Conservation (phyloP, 2,329 filamentous ascomycete genomes). For the Whalleya microplaca region DNA sequence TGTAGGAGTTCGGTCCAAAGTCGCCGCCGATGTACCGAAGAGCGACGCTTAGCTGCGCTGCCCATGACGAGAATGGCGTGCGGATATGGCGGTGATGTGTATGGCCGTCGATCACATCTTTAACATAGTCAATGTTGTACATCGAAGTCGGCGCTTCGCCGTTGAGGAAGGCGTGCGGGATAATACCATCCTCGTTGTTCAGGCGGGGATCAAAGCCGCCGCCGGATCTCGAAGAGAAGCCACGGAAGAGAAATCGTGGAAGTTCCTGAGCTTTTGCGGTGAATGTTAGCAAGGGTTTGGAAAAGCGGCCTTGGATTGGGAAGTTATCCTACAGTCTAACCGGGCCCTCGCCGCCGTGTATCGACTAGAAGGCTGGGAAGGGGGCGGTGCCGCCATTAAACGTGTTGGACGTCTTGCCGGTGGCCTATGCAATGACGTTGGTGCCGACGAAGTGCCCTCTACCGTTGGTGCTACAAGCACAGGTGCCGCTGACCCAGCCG, state of each 20-base stretch:
- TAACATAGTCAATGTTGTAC: slow-evolving; percentile 1
- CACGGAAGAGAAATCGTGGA: slow-evolving; percentile 18
- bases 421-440: too few relatives aligned
- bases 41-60: not conserved
- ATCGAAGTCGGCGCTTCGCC: slow-evolving; percentile 12
- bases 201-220: slow-evolving; percentile 8
- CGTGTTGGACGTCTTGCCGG: too few relatives aligned
- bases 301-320: too few relatives aligned
- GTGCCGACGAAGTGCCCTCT: too few relatives aligned
- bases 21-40: not conserved
- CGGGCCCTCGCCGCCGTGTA: too few relatives aligned
- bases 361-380: too few relatives aligned
- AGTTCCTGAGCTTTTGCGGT: not conserved
- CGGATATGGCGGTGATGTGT: not conserved
- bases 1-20: too few relatives aligned
- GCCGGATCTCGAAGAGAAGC: slow-evolving; percentile 7
- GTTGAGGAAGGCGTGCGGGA: slow-evolving; percentile 11
- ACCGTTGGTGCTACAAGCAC: too few relatives aligned
- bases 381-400: too few relatives aligned
- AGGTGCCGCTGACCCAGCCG: too few relatives aligned
- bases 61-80: slow-evolving; percentile 17
- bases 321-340: too few relatives aligned
- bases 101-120: not conserved
- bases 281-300: not conserved
- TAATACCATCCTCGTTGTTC: slow-evolving; percentile 3